Evolutionary conservation across 306 rosid genomes (phyloP), one percentile per base, ranked within the genome.

Genomic region (Casuarina cunninghamiana): DNA sequence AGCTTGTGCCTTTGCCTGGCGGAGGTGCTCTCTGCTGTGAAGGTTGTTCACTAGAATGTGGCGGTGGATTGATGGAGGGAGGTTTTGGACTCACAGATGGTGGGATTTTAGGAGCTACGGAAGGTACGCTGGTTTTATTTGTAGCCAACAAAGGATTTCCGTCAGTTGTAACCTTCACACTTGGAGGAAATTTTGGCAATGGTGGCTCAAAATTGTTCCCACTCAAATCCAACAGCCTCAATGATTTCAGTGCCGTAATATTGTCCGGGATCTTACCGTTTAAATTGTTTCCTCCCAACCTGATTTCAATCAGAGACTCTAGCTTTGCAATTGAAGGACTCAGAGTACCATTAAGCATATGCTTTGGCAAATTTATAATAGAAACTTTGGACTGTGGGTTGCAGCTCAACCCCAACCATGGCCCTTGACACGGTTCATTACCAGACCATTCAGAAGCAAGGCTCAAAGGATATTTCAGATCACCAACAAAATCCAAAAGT

Each of bases 391-490:
- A 78, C 35, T 86, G 61, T 3, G 86, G 69, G 83, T 85, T 85
- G 88, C 96, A 93, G 79, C 81, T 89, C 75, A 93, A 65, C 44
- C 97, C 97, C 83, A 87, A 73, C 97, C 97, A 91, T 46, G 85
- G 79, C 38, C 91, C 94, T 71, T 46, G 35, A 67, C 97, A 93
- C 0, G 97, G 97, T 39, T 88, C 80, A 80, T 93, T 82, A 32
- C 94, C 97, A 21, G 90, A 85, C 97, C 97, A 93, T 73, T 80
- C 85, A 21, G 91, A 83, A 51, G 80, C 78, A 58, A 93, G 93
- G 79, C 58, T 80, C 42, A 75, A 83, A 0, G 97, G 97, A 81
- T 86, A 93, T 53, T 86, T 85, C 80, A 93, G 68, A 65, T 67
- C 71, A 44, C 77, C 85, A 15, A 93, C 88, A 82, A 93, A 88